A percentile compares a stretch with the other conserved stretches of the same genome.
Conservation (phyloP, 2,329 filamentous ascomycete species). For the Dactylonectria estremocensis region DNA sequence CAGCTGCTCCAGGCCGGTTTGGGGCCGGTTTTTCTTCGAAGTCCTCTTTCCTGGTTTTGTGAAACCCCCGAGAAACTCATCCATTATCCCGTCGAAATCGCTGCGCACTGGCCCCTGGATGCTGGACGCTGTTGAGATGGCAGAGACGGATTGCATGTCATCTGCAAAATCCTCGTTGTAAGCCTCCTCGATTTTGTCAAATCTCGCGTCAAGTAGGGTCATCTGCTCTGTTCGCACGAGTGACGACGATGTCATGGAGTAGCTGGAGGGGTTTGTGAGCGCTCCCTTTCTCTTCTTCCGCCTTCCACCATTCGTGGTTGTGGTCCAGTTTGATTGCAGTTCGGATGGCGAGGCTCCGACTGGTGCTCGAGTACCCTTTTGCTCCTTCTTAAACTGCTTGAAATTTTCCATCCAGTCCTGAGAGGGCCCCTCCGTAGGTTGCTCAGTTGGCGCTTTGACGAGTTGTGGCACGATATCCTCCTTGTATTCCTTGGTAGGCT, state of each 20-base stretch:
- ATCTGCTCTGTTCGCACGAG: slow-evolving; percentile 90
- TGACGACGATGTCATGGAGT: slow-evolving; percentile 93
- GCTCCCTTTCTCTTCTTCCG: slow-evolving; percentile 97
- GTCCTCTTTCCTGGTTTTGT: slow-evolving; percentile 80
- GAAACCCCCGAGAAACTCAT: slow-evolving; percentile 88
- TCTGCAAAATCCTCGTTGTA: slow-evolving; percentile 70
- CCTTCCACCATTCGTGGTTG: slow-evolving; percentile 84
- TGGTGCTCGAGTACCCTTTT: slow-evolving; percentile 63
- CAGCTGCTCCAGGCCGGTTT: slow-evolving; percentile 87
- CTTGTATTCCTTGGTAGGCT: slow-evolving; percentile 74
- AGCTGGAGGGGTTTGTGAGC: slow-evolving; percentile 86
- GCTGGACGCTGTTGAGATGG: slow-evolving; percentile 75
- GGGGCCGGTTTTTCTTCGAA: slow-evolving; percentile 85
- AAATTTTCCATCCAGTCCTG: slow-evolving; percentile 94
- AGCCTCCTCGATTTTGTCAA: slow-evolving; percentile 90
- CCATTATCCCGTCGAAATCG: slow-evolving; percentile 92
- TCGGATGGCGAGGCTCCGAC: slow-evolving; percentile 70
- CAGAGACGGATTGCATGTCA: slow-evolving; percentile 71
- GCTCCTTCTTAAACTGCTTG: slow-evolving; percentile 92
- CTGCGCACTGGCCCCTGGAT: slow-evolving; percentile 77
- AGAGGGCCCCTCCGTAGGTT: slow-evolving; percentile 74
- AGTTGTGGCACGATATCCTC: slow-evolving; percentile 65
- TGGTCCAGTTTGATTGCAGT: slow-evolving; percentile 79
- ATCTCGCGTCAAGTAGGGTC: slow-evolving; percentile 87
- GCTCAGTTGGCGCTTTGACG: slow-evolving; percentile 60